phyloP scores from a whole-genome alignment of 169 alveolate genomes.

The Cryptosporidium xiaoi region DNA sequence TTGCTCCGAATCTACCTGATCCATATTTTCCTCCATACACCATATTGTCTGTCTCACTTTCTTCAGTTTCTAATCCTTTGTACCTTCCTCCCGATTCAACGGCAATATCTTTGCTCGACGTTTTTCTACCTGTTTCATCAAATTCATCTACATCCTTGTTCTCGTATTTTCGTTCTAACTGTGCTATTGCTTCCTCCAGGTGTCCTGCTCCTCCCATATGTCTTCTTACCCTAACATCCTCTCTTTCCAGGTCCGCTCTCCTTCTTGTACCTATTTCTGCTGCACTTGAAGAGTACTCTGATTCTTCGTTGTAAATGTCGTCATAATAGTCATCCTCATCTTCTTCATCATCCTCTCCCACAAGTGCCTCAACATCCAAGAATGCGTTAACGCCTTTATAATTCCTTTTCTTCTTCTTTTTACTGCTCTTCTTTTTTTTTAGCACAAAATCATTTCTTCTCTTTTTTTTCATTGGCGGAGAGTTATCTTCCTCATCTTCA shows the following conservation, averaged over 20 bases:
- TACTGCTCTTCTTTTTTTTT: too few species aligned
- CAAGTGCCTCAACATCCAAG: constrained; percentile 88
- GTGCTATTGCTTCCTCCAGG: constrained; percentile 85
- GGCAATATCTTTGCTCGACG: neutral
- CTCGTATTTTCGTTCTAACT: constrained; percentile 84
- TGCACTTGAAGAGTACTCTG: constrained; percentile 76
- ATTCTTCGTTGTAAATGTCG: constrained; percentile 83
- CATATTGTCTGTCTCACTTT: constrained; percentile 48
- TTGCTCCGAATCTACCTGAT: neutral
- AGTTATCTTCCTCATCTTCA: neutral
- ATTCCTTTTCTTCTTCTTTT: too few species aligned
- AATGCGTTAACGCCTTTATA: constrained; percentile 77
- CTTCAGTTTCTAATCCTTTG: constrained; percentile 77
- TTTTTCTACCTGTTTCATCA: constrained; percentile 43
- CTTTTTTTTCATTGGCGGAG: too few species aligned
- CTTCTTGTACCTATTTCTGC: constrained; percentile 75
- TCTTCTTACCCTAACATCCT: constrained; percentile 74
- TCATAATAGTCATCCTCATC: constrained; percentile 85
- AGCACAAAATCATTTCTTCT: too few species aligned
- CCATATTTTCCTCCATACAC: too few species aligned
- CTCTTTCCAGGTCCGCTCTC: constrained; percentile 43
- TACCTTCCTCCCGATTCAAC: constrained; percentile 9
- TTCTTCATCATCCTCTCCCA: constrained; percentile 85
- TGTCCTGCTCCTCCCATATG: constrained; percentile 87
- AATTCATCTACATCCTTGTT: constrained; percentile 81